A percentile compares a stretch with the other conserved stretches of the same genome.
Evolutionary conservation across 2,329 filamentous ascomycete genomes (phyloP).

Genomic region (Aspergillus neoniger): DNA sequence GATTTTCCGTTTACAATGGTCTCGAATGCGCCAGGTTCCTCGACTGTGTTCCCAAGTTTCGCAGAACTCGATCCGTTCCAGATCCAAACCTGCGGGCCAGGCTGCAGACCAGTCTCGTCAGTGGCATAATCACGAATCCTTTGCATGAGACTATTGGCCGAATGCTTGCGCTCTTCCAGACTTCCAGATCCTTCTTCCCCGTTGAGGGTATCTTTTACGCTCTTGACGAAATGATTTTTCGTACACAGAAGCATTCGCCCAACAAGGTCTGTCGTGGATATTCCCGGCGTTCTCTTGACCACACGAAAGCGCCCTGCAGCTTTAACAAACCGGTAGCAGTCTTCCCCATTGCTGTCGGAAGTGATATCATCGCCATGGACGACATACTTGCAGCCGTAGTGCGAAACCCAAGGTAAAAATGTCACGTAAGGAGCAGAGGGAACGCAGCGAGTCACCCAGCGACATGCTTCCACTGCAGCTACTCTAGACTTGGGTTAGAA

Average conservation of each 20-base stretch:
- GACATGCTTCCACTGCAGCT: constrained; percentile 88
- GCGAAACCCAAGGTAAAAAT: constrained; percentile 86
- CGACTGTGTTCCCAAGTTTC: constrained; percentile 42
- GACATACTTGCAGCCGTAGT: constrained; percentile 93
- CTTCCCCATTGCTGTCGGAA: constrained; percentile 86
- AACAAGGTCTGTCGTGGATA: constrained; percentile 97
- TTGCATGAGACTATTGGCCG: constrained; percentile 70
- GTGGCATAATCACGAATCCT: constrained; percentile 84
- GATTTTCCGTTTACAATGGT: constrained; percentile 70
- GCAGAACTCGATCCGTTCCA: constrained; percentile 58
- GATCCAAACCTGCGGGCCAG: constrained; percentile 82
- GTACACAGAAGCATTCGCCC: constrained; percentile 97
- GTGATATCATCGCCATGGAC: constrained; percentile 98
- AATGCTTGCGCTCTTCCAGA: constrained; percentile 63
- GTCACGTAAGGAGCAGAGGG: constrained; percentile 93
- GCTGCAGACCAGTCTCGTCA: constrained; percentile 75
- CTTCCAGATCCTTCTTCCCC: constrained; percentile 74
- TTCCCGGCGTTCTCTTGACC: constrained; percentile 92
- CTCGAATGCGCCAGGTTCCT: constrained; percentile 67
- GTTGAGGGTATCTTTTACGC: constrained; percentile 66
- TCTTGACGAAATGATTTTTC: constrained; percentile 88
- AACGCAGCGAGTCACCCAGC: constrained; percentile 86
- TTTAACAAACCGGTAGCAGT: constrained; percentile 98
- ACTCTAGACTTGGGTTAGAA: constrained; percentile 54
- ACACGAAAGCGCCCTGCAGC: constrained; percentile 91